Conservation (phyloP, 305 asterid species). For the Fraxinus dipetala region DNA sequence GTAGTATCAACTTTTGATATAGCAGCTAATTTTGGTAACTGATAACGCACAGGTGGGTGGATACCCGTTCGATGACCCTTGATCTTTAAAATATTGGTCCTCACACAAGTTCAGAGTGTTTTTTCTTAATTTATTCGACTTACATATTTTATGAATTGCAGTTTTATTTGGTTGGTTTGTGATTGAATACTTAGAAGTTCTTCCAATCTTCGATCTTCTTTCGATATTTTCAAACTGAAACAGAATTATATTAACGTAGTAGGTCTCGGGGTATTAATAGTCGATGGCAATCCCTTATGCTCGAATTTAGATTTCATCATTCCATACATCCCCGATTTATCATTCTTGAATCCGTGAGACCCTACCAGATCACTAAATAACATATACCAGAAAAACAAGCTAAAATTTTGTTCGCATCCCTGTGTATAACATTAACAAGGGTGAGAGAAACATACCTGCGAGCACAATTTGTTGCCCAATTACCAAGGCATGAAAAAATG, state of each 20-base stretch:
- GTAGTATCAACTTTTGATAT: not conserved
- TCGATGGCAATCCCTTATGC: not conserved
- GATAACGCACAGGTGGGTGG: not conserved
- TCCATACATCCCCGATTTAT: not conserved
- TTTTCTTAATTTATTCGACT: not conserved
- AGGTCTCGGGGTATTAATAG: not conserved
- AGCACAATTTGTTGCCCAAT: conserved; percentile 15
- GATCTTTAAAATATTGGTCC: not conserved
- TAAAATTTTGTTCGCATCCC: not conserved
- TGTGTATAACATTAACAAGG: not conserved
- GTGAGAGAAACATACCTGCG: not conserved
- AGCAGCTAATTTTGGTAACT: not conserved
- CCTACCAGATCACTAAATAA: not conserved
- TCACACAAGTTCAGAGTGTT: not conserved
- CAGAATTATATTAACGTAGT: not conserved
- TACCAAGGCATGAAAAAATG: not conserved
- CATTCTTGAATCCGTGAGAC: not conserved
- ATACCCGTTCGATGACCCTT: not conserved
- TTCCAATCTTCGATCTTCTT: not conserved
- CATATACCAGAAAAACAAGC: not conserved
- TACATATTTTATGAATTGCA: not conserved
- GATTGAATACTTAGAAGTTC: not conserved
- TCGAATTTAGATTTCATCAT: not conserved
- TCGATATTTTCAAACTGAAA: not conserved
- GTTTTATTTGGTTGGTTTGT: not conserved